phyloP scores from a whole-genome alignment of 495 filamentous ascomycete species.

The Penicillium argentinense region DNA sequence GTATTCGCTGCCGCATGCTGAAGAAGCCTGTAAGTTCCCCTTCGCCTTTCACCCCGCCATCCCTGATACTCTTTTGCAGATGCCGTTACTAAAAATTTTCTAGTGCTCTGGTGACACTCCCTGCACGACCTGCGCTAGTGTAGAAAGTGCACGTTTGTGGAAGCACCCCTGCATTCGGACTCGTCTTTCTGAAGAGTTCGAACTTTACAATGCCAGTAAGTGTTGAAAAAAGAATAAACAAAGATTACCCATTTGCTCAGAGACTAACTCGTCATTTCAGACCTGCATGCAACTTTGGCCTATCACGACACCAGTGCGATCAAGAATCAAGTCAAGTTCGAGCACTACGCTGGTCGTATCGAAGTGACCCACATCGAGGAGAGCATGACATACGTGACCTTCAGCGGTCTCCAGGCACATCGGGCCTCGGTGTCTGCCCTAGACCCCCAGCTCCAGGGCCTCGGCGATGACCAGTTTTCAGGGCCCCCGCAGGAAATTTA shows the following conservation, averaged over 20 bases:
- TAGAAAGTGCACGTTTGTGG: slow-evolving; percentile 78
- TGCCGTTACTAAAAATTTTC: no score
- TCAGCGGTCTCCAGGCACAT: slow-evolving; percentile 51
- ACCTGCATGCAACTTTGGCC: slow-evolving; percentile 66
- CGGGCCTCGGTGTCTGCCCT: slow-evolving; percentile 46
- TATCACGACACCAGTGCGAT: slow-evolving; percentile 62
- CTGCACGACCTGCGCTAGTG: slow-evolving; percentile 75
- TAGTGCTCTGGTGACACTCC: slow-evolving; percentile 76
- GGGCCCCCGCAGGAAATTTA: slow-evolving; percentile 46
- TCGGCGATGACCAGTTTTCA: slow-evolving; percentile 46
- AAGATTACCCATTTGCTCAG: no score
- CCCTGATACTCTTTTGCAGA: no score
- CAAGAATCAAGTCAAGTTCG: slow-evolving; percentile 55
- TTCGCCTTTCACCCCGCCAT: not conserved
- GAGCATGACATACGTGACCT: slow-evolving; percentile 49
- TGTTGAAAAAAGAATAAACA: slow-evolving; percentile 5
- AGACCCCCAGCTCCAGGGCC: slow-evolving; percentile 53
- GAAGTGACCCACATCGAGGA: slow-evolving; percentile 71
- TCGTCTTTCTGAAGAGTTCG: slow-evolving; percentile 70
- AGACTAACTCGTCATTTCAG: slow-evolving; percentile 29
- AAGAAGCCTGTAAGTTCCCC: slow-evolving; percentile 64
- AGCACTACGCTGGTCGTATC: slow-evolving; percentile 58
- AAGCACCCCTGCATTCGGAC: slow-evolving; percentile 76
- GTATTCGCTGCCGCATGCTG: slow-evolving; percentile 81
- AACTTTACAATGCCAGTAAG: slow-evolving; percentile 65